These are phyloP conservation scores for Cucurbita argyrosperma DNA, from an alignment of 306 rosid species.

Conservation along the genomic window DNA sequence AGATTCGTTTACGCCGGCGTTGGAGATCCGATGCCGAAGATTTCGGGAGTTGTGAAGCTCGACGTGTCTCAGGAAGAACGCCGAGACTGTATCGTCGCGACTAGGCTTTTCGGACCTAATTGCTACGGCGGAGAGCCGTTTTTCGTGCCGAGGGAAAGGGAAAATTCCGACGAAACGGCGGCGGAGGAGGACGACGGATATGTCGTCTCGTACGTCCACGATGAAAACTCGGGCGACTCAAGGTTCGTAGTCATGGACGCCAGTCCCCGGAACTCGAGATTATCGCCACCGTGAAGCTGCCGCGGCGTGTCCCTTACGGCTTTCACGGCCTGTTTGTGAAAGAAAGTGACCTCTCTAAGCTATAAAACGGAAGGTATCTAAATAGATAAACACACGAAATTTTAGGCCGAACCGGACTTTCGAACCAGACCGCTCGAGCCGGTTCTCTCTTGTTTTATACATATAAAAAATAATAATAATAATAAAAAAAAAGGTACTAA, in stretches of 20 bases:
- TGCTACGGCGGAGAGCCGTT: slow-evolving; percentile 84
- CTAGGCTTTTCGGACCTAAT: slow-evolving; percentile 48
- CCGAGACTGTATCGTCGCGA: slow-evolving; percentile 39
- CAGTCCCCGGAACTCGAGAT: slow-evolving; percentile 50
- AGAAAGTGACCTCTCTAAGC: slow-evolving; percentile 34
- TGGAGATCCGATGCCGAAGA: slow-evolving; percentile 86
- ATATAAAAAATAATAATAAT: too few relatives aligned
- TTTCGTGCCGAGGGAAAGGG: slow-evolving; percentile 45
- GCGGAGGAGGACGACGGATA: slow-evolving; percentile 62
- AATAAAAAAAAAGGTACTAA: too few relatives aligned
- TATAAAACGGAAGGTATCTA: not conserved
- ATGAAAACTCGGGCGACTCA: slow-evolving; percentile 54
- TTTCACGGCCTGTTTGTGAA: slow-evolving; percentile 74
- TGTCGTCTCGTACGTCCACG: slow-evolving; percentile 49
- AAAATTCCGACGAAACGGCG: slow-evolving; percentile 12
- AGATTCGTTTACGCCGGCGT: slow-evolving; percentile 53
- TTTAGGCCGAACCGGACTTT: not conserved
- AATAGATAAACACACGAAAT: not conserved
- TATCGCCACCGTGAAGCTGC: slow-evolving; percentile 65
- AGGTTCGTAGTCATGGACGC: slow-evolving; percentile 79
- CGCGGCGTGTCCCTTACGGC: slow-evolving; percentile 74
- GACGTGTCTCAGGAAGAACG: slow-evolving; percentile 37
- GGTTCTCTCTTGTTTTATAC: not conserved
- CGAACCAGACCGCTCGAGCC: not conserved
- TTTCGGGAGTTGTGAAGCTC: slow-evolving; percentile 71